Base-by-base conservation (phyloP, 441 rosid genomes). In the Croton setiger region DNA sequence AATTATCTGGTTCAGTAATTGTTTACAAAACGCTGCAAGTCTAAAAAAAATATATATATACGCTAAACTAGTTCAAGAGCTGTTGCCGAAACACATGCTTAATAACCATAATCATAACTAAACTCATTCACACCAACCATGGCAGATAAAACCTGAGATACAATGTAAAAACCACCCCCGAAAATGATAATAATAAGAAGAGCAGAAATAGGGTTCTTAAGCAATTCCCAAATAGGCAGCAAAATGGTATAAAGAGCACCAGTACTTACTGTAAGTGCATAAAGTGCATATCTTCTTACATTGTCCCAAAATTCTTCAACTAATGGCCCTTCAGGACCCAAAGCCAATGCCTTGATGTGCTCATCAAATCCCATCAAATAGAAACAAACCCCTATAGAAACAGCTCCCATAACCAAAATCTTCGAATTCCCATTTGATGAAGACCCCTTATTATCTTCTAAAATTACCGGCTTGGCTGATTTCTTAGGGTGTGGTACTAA, bases 221-320 rank as follows among this genome's bases (percentile, higher is more conserved):
- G 76, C 76, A 85, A 67, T 79, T 87, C 92, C 27, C 76, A 54
- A 17, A 84, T 81, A 1, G 90, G 90, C 69, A 0, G 68, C 5
- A 84, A 14, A 31, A 87, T 52, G 7, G 88, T 75, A 77, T 85
- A 89, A 35, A 89, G 66, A 15, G 95, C 90, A 21, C 95, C 92
- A 0, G 92, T 83, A 47, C 95, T 87, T 27, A 85, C 95, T 0
- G 90, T 87, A 6, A 87, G 82, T 31, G 90, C 95, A 64, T 89
- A 89, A 20, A 89, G 87, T 2, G 76, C 95, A 36, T 89, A 87
- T 71, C 95, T 81, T 82, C 95, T 87, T 31, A 89, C 88, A 61
- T 87, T 89, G 57, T 91, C 97, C 98, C 97, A 91, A 63, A 91
- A 91, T 80, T 91, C 97, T 81, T 93, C 97, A 75, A 82, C 71